These are phyloP conservation scores for Raffaelea ambrosiae DNA, from an alignment of 2,329 filamentous ascomycete genomes.

Conservation along the genomic window DNA sequence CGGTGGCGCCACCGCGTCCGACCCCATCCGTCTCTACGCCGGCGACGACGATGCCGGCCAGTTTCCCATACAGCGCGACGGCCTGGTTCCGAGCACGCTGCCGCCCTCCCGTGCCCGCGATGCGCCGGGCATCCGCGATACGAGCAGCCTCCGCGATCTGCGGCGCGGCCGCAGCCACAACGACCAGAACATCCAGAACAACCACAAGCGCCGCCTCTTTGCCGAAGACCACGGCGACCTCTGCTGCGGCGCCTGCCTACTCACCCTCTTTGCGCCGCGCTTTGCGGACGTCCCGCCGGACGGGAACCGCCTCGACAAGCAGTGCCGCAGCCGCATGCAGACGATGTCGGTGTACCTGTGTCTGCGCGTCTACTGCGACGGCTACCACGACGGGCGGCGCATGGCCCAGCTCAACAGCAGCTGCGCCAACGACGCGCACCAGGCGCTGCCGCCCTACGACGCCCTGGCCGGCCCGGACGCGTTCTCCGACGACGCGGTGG, in stretches of 20 bases:
- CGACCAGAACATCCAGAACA: too few species aligned
- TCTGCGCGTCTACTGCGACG: constrained; percentile 24
- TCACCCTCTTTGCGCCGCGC: constrained; percentile 1
- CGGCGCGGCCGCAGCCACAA: background rate
- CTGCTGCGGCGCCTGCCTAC: constrained; percentile 6
- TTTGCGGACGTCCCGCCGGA: constrained; percentile 4
- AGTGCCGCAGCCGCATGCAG: constrained; percentile 8
- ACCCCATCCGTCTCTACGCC: too few species aligned
- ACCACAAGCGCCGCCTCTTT: too few species aligned
- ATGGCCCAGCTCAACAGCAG: constrained; percentile 24
- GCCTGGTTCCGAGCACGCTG: too few species aligned
- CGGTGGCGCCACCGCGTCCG: too few species aligned
- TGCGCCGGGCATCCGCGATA: background rate
- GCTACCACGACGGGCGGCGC: constrained; percentile 10
- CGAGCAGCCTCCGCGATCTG: background rate
- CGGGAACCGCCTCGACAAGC: background rate
- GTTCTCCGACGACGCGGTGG: constrained; percentile 26
- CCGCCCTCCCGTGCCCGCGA: too few species aligned
- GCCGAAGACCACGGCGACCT: too few species aligned
- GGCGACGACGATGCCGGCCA: too few species aligned
- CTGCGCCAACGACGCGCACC: constrained; percentile 18
- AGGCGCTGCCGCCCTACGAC: constrained; percentile 24
- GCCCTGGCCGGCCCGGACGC: constrained; percentile 20
- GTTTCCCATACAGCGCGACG: too few species aligned
- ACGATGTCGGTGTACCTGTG: constrained; percentile 26